Conservation (phyloP, 768 basidiomycete genomes). For the Mycena haematopus region DNA sequence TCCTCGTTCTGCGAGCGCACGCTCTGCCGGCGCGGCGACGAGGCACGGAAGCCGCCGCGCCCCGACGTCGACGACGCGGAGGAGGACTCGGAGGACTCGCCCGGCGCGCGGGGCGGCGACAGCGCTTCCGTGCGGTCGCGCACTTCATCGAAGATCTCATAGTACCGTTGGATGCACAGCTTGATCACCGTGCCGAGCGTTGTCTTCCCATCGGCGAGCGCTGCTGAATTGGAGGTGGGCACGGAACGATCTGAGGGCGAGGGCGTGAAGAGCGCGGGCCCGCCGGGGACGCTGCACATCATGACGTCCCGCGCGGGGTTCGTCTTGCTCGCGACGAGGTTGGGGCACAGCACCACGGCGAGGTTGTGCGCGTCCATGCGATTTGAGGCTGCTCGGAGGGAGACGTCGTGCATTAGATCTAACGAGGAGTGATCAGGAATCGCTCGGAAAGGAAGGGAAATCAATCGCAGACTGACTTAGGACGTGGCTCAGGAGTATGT, state of each 20-base stretch:
- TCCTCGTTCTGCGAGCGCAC: constrained; percentile 62
- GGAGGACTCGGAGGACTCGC: constrained; percentile 35
- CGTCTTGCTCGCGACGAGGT: constrained; percentile 68
- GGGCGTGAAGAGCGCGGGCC: constrained; percentile 45
- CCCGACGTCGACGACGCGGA: constrained; percentile 41
- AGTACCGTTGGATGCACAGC: constrained; percentile 82
- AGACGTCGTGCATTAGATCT: constrained; percentile 86
- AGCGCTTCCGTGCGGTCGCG: constrained; percentile 71
- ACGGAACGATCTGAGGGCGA: constrained; percentile 28
- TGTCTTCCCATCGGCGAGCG: constrained; percentile 52
- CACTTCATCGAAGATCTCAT: constrained; percentile 87
- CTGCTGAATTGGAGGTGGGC: constrained; percentile 29
- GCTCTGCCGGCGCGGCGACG: constrained; percentile 31
- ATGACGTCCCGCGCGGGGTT: constrained; percentile 74
- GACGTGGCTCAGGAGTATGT: constrained; percentile 75
- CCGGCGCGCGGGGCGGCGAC: constrained; percentile 40
- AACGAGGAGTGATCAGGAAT: not conserved
- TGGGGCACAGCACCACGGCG: constrained; percentile 79
- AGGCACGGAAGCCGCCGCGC: constrained; percentile 30
- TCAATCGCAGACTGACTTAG: constrained; percentile 54
- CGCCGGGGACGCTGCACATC: constrained; percentile 71
- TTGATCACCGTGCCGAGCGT: constrained; percentile 77
- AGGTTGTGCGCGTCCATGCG: constrained; percentile 88
- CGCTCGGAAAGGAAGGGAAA: not conserved
- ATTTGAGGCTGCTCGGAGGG: constrained; percentile 68